Evolutionary conservation across 1,139 yeast genomes (phyloP).

Genomic region (Candida gigantensis): DNA sequence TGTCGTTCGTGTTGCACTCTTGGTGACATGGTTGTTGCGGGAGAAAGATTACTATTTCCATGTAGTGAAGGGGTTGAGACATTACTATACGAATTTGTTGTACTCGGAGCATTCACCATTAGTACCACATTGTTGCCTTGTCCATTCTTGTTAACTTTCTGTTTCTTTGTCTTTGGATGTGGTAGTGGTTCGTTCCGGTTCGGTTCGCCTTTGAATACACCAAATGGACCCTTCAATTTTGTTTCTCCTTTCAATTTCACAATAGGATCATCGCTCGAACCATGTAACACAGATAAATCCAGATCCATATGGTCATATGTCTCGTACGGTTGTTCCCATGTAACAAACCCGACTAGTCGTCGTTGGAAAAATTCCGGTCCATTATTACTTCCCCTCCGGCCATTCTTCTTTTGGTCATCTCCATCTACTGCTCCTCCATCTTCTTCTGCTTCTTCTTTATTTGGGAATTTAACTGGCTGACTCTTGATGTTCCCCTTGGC

Average conservation of each 20-base stretch:
- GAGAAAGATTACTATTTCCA: too few species aligned
- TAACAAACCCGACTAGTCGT: conserved; percentile 74
- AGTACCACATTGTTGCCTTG: neutral
- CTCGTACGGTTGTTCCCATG: conserved; percentile 61
- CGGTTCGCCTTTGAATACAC: conserved; percentile 53
- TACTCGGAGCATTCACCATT: neutral
- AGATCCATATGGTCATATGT: conserved; percentile 82
- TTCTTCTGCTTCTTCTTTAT: conserved; percentile 20
- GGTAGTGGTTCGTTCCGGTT: conserved; percentile 1
- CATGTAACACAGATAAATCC: conserved; percentile 63
- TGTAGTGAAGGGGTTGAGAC: neutral
- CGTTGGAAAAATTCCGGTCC: conserved; percentile 57
- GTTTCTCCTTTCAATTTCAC: conserved; percentile 46
- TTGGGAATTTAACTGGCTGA: conserved; percentile 28
- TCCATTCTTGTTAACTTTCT: too few species aligned
- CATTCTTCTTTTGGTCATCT: conserved; percentile 24
- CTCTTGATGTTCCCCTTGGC: conserved; percentile 28
- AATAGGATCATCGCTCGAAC: conserved; percentile 44
- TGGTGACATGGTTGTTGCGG: too few species aligned
- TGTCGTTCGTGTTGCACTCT: too few species aligned
- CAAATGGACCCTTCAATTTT: conserved; percentile 75
- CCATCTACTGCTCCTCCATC: conserved; percentile 23
- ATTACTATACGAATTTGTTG: neutral
- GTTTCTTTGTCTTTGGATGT: conserved; percentile 9
- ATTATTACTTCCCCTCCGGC: conserved; percentile 12